Conservation (phyloP, 805 yeast genomes). For the Ogataea zsoltii region DNA sequence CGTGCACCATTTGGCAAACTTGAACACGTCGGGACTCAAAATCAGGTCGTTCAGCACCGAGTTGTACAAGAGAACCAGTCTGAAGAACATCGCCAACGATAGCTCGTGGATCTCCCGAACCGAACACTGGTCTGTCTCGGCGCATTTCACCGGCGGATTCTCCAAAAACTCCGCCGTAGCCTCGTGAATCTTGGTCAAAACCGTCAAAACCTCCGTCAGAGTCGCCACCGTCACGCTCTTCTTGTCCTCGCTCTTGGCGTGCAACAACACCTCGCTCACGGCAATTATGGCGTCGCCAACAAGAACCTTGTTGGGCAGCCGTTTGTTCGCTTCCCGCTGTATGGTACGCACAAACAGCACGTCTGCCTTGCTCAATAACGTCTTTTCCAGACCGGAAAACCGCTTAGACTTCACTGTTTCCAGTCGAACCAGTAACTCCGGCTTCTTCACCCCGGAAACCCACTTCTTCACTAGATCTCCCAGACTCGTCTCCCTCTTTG, state of each 20-base stretch:
- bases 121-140: conserved; percentile 22
- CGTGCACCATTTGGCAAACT: conserved; percentile 70
- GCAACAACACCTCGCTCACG: conserved; percentile 55
- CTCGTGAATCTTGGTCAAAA: conserved; percentile 61
- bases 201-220: conserved; percentile 58
- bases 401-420: not conserved
- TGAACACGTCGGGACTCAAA: conserved; percentile 61
- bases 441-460: conserved; percentile 1
- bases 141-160: conserved; percentile 32
- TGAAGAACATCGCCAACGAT: conserved; percentile 62
- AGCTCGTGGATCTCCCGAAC: conserved; percentile 62
- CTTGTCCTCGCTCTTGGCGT: conserved; percentile 66
- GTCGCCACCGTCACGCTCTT: conserved; percentile 52
- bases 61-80: conserved; percentile 64
- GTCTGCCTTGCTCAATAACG: conserved; percentile 26
- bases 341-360: conserved; percentile 39
- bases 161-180: conserved; percentile 49
- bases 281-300: conserved; percentile 66
- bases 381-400: no score
- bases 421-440: conserved; percentile 2
- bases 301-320: conserved; percentile 58
- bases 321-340: conserved; percentile 56
- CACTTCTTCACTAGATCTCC: not conserved
- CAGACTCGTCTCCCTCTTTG: not conserved
- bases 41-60: conserved; percentile 63